Evolutionary conservation across 2,329 filamentous ascomycete species (phyloP), one percentile per base, ranked within the genome.

Genomic region (Epichloe bromicola): DNA sequence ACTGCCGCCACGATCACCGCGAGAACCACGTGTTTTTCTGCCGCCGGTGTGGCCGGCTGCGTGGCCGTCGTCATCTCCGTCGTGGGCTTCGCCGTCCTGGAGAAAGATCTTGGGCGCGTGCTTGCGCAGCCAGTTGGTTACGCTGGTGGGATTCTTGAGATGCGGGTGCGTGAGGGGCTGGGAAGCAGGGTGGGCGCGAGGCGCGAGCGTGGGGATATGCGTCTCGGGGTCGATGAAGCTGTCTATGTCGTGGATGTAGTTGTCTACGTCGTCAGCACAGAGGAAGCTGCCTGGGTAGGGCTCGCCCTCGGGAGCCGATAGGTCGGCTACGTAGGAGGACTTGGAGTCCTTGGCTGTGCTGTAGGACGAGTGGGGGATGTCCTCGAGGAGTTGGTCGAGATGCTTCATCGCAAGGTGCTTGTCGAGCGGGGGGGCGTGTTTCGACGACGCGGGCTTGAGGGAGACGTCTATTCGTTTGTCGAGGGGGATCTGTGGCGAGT

Each of bases 91-190:
- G 48, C 82, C 79, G 60, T 89, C 86, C 64, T 95, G 85, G 19
- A 94, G 70, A 70, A 95, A 90, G 46, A 89, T 83, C 65, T 91
- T 83, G 3, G 89, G 86, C 53, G 88, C 83, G 66, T 95, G 78
- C 63, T 88, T 83, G 55, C 88, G 80, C 12, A 98, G 78, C 93
- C 93, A 98, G 66, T 94, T 96, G 70, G 95, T 94, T 3, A 95
- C 90, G 53, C 87, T 94, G 41, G 88, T 86, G 0, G 90, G 89
- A 64, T 97, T 97, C 59, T 74, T 71, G 41, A 73, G 65, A 43
- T 69, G 57, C 60, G 68, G 59, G 67, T 71, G 60, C 45, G 66
- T 61, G 58, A 64, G 67, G 50, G 63, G 67, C 52, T 65, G 63
- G 23, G 62, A 60, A 50, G 63, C 63, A 17, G 65, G 63, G 34